Evolutionary conservation across 1,284 basidiomycete genomes (phyloP).

Genomic region (Marasmius tenuissimus): DNA sequence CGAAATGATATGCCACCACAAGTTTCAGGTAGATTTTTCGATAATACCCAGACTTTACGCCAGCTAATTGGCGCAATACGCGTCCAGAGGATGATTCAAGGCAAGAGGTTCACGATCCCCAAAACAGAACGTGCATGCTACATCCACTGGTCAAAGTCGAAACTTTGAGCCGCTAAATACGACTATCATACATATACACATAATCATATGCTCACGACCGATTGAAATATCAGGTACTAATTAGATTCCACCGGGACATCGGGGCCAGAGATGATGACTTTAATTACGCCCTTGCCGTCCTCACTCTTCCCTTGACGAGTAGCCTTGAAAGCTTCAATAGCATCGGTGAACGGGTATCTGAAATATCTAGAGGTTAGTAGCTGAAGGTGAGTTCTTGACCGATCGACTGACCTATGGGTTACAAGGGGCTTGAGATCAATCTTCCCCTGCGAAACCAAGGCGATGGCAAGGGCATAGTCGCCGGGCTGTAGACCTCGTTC

Average conservation of each 20-base stretch:
- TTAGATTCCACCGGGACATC: constrained; percentile 41
- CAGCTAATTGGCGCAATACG: too few relatives aligned
- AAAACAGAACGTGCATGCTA: too few relatives aligned
- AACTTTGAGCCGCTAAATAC: too few relatives aligned
- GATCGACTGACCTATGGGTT: constrained; percentile 65
- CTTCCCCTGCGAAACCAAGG: constrained; percentile 76
- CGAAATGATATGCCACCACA: too few relatives aligned
- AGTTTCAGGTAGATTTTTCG: too few relatives aligned
- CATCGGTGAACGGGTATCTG: constrained; percentile 75
- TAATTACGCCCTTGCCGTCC: constrained; percentile 73
- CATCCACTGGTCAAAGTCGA: too few relatives aligned
- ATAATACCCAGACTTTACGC: too few relatives aligned
- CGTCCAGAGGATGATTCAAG: too few relatives aligned
- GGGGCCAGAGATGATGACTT: constrained; percentile 78
- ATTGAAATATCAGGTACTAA: background rate
- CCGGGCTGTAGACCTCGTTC: constrained; percentile 54
- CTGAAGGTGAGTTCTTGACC: background rate
- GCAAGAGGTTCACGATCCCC: too few relatives aligned
- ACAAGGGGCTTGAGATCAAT: constrained; percentile 88
- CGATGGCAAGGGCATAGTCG: constrained; percentile 84
- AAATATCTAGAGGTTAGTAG: constrained; percentile 8
- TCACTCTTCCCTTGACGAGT: constrained; percentile 79
- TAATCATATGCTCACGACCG: too few relatives aligned
- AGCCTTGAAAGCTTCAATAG: constrained; percentile 79
- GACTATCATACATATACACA: too few relatives aligned